Percentiles rank a stretch among this genome's conserved stretches.
phyloP scores from a whole-genome alignment of 192 early-diverging fungal genomes.

The Geosiphon pyriformis region DNA sequence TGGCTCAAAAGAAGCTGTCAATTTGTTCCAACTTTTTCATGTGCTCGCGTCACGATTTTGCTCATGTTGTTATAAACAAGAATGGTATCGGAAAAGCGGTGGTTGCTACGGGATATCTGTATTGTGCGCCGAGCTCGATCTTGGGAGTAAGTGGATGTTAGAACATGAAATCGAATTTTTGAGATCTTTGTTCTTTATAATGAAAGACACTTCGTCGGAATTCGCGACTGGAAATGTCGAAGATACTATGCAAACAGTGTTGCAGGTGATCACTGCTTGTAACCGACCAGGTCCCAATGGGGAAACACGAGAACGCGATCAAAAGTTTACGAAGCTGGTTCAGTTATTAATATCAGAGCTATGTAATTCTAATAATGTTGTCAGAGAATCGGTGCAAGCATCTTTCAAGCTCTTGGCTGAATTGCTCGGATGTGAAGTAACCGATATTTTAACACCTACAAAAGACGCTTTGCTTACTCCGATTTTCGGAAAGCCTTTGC shows the following conservation, averaged over 20 bases:
- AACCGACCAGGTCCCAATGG: conserved; percentile 41
- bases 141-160: conserved; percentile 89
- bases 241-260: conserved; percentile 65
- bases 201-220: conserved; percentile 85
- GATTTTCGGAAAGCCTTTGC: conserved; percentile 95
- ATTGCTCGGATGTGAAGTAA: conserved; percentile 71
- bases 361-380: conserved; percentile 80
- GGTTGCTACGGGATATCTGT: conserved; percentile 87
- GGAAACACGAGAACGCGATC: conserved; percentile 9
- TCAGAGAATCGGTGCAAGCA: conserved; percentile 83
- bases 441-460: conserved; percentile 77
- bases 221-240: conserved; percentile 68
- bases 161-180: conserved; percentile 92
- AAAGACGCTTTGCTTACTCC: conserved; percentile 80
- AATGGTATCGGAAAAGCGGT: conserved; percentile 81
- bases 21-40: conserved; percentile 69
- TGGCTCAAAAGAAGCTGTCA: conserved; percentile 53
- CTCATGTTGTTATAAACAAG: conserved; percentile 86
- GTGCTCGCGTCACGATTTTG: conserved; percentile 79
- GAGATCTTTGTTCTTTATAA: conserved; percentile 85
- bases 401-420: conserved; percentile 78
- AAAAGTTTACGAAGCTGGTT: conserved; percentile 76
- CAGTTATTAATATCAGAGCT: conserved; percentile 83
- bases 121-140: conserved; percentile 71
- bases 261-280: conserved; percentile 69